Percentiles rank a stretch among this genome's conserved stretches.
Conservation (phyloP, 2,329 filamentous ascomycete species). For the Trichoderma aggressivum region DNA sequence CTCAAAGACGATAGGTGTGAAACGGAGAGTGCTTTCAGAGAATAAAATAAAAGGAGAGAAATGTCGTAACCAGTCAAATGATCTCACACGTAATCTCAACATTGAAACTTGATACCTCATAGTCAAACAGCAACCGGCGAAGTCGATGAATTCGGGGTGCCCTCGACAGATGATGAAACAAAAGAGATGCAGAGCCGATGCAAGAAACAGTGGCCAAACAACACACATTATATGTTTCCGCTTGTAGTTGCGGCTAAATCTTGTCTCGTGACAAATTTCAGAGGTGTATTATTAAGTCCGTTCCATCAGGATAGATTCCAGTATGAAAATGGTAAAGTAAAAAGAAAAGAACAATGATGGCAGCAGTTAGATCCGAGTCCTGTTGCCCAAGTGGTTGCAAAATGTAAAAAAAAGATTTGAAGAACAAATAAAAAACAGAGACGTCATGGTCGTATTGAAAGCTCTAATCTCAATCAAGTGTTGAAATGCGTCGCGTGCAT, state of each 20-base stretch:
- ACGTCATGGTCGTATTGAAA: neutral
- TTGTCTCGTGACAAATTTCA: neutral
- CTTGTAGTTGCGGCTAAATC: slow-evolving; percentile 5
- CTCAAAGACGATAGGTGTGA: neutral
- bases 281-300: slow-evolving; percentile 7
- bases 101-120: neutral
- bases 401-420: neutral
- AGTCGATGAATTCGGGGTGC: neutral
- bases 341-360: neutral
- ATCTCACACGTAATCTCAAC: neutral
- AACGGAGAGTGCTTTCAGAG: neutral
- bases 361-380: neutral
- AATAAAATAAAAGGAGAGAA: neutral
- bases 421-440: neutral
- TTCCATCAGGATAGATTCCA: neutral
- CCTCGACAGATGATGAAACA: neutral
- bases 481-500: neutral
- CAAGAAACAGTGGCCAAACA: slow-evolving; percentile 14
- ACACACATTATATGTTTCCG: slow-evolving; percentile 17
- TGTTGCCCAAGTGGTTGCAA: neutral
- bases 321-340: neutral
- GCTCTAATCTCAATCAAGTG: neutral
- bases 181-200: slow-evolving; percentile 1
- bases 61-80: neutral
- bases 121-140: neutral